A percentile compares a stretch with the other conserved stretches of the same genome.
Evolutionary conservation across 1,284 basidiomycete species (phyloP).

Genomic region (Trametes sp.): DNA sequence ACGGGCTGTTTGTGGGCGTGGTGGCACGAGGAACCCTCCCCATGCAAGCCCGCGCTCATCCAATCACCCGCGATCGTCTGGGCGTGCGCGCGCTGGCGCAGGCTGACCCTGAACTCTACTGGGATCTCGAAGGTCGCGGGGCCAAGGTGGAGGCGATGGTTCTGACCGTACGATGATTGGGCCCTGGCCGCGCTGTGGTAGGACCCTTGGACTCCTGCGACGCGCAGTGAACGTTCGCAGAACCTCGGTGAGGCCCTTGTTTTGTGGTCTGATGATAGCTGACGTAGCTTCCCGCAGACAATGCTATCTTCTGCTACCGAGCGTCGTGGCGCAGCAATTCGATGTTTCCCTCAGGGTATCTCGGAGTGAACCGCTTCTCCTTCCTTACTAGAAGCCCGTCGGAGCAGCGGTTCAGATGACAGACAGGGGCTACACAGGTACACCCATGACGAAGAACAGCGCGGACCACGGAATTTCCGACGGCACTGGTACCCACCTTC

Average conservation of each 20-base stretch:
- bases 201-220: not conserved
- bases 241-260: not conserved
- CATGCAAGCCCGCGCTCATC: slow-evolving; percentile 7
- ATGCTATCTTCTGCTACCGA: not conserved
- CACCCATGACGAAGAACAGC: not conserved
- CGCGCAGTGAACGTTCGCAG: not conserved
- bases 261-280: not conserved
- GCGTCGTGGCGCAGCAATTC: not conserved
- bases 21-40: slow-evolving; percentile 3
- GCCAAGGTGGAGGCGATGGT: not conserved
- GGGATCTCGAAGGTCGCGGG: slow-evolving; percentile 1
- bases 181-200: not conserved
- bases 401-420: not conserved
- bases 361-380: not conserved
- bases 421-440: not conserved
- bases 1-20: slow-evolving; percentile 10
- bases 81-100: slow-evolving; percentile 5
- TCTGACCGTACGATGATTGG: not conserved
- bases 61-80: slow-evolving; percentile 19
- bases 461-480: not conserved
- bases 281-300: not conserved
- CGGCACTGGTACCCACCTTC: not conserved
- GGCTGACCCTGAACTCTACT: slow-evolving; percentile 6
- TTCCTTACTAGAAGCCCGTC: slow-evolving; percentile 1
- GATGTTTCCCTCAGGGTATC: not conserved